Percentiles rank a stretch among this genome's conserved stretches.
These are phyloP conservation scores for Kwoniella sp. DNA, from an alignment of 768 basidiomycete genomes.

Conservation along the genomic window DNA sequence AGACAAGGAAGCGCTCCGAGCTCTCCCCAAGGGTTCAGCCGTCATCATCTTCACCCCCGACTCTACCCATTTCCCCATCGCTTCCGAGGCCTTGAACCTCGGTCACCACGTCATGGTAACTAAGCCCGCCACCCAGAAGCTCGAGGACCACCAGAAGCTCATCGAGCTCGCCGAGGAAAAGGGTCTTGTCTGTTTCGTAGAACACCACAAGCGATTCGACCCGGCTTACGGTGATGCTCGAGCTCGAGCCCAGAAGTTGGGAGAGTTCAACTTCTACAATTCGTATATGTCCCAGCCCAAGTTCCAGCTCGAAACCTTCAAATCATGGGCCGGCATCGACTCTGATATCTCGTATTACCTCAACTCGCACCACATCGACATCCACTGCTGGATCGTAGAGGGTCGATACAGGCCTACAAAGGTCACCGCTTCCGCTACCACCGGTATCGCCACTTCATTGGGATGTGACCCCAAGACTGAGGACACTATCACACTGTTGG, in stretches of 20 bases:
- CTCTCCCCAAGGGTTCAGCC: conserved; percentile 77
- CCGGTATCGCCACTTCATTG: conserved; percentile 79
- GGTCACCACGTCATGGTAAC: conserved; percentile 88
- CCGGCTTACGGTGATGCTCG: conserved; percentile 91
- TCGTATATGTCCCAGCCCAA: conserved; percentile 99
- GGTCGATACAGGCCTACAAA: conserved; percentile 58
- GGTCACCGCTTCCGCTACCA: conserved; percentile 86
- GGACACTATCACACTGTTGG: conserved; percentile 91
- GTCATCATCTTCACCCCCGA: conserved; percentile 92
- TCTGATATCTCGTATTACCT: conserved; percentile 95
- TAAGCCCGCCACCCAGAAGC: conserved; percentile 85
- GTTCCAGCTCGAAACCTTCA: conserved; percentile 89
- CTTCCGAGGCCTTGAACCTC: conserved; percentile 79
- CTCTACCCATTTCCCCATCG: conserved; percentile 83
- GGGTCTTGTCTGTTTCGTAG: conserved; percentile 86
- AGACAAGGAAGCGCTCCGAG: conserved; percentile 62
- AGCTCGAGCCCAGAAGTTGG: conserved; percentile 67
- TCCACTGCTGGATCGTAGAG: conserved; percentile 59
- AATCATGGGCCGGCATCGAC: conserved; percentile 91
- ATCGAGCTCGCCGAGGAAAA: conserved; percentile 75
- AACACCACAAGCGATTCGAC: conserved; percentile 68
- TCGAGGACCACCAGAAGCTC: conserved; percentile 77
- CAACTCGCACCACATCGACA: conserved; percentile 88
- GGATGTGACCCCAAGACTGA: conserved; percentile 76
- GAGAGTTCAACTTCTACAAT: conserved; percentile 93